phyloP scores from a whole-genome alignment of 108 stramenopile species.

The Aurantiochytrium sp. region DNA sequence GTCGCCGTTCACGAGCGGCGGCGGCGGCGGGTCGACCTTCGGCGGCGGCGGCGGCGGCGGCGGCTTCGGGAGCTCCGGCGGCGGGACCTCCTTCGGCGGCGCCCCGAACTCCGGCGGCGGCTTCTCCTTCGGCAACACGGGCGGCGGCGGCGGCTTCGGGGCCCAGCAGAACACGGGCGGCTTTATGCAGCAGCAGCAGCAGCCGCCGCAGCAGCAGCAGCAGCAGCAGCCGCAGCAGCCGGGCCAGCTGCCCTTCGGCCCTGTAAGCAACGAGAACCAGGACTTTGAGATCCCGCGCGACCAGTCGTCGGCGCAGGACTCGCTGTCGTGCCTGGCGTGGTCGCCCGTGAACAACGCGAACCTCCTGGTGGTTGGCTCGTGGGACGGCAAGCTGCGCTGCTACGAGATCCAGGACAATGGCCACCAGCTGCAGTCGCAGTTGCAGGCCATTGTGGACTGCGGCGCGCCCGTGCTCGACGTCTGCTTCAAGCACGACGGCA shows the following conservation, averaged over 20 bases:
- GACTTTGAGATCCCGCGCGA: constrained; percentile 3
- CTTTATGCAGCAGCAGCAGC: background rate
- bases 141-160: background rate
- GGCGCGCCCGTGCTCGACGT: constrained; percentile 9
- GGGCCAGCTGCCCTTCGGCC: background rate
- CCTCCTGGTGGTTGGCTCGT: background rate
- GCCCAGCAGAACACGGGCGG: background rate
- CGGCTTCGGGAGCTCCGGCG: background rate
- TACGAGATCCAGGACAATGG: background rate
- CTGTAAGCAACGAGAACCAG: background rate
- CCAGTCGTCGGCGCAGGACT: background rate
- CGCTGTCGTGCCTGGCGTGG: background rate
- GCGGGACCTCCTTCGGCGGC: background rate
- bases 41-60: background rate
- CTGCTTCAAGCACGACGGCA: background rate
- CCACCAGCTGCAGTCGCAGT: background rate
- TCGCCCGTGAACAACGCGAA: background rate
- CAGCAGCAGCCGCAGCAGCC: background rate
- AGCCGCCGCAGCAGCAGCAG: background rate
- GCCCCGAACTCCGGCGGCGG: background rate
- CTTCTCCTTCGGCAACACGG: background rate
- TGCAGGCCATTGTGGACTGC: background rate
- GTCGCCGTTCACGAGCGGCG: background rate
- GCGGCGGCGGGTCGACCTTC: background rate
- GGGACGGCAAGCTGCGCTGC: constrained; percentile 19